Evolutionary conservation across 371 early-diverging fungal genomes (phyloP), one percentile per base, ranked within the genome.

Genomic region (Scutellospora calospora): DNA sequence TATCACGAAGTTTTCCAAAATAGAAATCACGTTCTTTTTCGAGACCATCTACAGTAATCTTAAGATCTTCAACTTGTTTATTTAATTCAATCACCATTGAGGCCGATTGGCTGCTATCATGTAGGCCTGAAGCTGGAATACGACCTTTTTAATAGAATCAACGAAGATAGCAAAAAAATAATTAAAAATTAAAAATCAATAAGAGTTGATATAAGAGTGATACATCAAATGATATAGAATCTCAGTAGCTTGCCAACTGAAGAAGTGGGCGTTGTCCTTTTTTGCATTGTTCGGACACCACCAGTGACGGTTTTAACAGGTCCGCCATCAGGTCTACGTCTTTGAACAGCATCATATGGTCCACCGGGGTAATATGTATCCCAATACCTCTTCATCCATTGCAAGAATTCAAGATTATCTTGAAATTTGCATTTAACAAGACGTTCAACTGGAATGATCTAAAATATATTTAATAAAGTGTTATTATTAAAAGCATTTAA

Each of bases 1-100:
- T 95, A 74, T 97, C 97, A 59, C 98, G 87, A 81, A 98, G 87
- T 86, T 97, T 97, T 54, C 88, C 85, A 83, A 96, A 98, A 84
- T 98, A 98, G 83, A 97, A 98, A 82, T 98, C 98, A 45, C 98
- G 91, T 85, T 98, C 98, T 88, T 95, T 96, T 85, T 97, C 97
- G 59, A 96, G 90, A 60, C 95, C 96, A 75, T 95, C 95, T 41
- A 97, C 91, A n/a, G 93, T 90, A 38, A 91, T 85, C 84, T 95
- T 94, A 71, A 95, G 87, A 81, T 96, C 95, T 11, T 90, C 86
- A 20, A 94, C 84, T 83, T 97, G 95, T 83, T 91, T 89, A 76
- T 86, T 90, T 59, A 94, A 83, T 20, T 94, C 94, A 33, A 90
- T 87, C 20, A 94, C 85, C 82, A 89, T 88, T 55, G 90, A 84